Conservation (phyloP, 345 rosid species). For the Aethionema arabicum region DNA sequence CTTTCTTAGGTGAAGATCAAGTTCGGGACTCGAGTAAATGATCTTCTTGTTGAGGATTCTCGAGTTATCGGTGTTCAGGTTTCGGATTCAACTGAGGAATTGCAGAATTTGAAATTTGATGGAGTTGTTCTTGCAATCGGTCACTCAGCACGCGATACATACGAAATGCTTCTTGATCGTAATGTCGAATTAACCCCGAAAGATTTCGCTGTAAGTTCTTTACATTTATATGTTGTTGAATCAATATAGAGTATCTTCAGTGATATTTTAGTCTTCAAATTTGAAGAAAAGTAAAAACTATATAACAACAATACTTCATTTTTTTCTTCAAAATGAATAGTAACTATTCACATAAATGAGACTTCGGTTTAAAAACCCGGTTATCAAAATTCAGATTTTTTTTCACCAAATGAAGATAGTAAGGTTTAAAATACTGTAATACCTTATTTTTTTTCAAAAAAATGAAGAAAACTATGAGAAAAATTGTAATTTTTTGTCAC, state of each 20-base stretch:
- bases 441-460: too few relatives aligned
- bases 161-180: conserved; percentile 90
- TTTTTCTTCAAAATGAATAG: too few relatives aligned
- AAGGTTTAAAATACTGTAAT: too few relatives aligned
- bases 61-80: conserved; percentile 69
- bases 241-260: background rate
- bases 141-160: conserved; percentile 94
- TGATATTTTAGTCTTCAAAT: conserved; percentile 8
- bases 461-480: too few relatives aligned
- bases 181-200: conserved; percentile 70
- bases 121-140: conserved; percentile 91
- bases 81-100: conserved; percentile 52
- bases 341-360: too few relatives aligned
- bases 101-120: conserved; percentile 52
- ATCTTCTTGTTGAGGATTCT: conserved; percentile 62
- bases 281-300: background rate
- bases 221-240: conserved; percentile 4
- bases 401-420: too few relatives aligned
- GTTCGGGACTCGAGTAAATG: conserved; percentile 86
- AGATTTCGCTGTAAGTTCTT: conserved; percentile 81
- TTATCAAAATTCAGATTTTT: too few relatives aligned
- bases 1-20: conserved; percentile 62
- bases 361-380: too few relatives aligned
- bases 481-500: too few relatives aligned
- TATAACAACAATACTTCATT: too few relatives aligned